Evolutionary conservation across 2,329 filamentous ascomycete species (phyloP).

Genomic region (Aspergillus phoenicis): DNA sequence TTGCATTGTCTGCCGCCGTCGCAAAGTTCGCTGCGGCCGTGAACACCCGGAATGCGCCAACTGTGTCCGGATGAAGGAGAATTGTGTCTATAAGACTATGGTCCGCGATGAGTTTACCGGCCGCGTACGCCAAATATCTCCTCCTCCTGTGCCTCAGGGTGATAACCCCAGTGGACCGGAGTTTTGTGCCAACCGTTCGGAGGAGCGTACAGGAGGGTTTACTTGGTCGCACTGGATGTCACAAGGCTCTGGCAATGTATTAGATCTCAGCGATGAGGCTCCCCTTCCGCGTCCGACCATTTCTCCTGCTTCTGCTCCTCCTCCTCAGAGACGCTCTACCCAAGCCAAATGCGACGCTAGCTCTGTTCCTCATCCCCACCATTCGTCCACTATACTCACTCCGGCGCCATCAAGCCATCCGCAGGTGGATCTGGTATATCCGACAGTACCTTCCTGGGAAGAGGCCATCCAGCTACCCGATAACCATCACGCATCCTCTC

Average conservation of each 20-base stretch:
- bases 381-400: background rate
- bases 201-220: too few relatives aligned
- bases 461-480: background rate
- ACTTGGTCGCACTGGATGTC: background rate
- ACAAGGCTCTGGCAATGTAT: background rate
- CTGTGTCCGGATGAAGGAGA: constrained; percentile 4
- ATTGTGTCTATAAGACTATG: background rate
- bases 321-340: background rate
- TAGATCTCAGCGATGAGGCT: background rate
- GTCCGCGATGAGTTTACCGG: background rate
- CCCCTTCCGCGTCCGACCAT: background rate
- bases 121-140: background rate
- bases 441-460: background rate
- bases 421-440: background rate
- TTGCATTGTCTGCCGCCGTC: constrained; percentile 7
- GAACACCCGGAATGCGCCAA: constrained; percentile 6
- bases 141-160: background rate
- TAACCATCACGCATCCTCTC: background rate
- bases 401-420: background rate
- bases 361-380: background rate
- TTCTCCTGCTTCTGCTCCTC: background rate
- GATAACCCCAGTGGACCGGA: background rate
- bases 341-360: background rate
- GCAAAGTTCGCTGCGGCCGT: constrained; percentile 9
- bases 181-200: background rate